Conservation (phyloP, 2,329 filamentous ascomycete species). For the Stagonosporopsis cucurbitacearum region DNA sequence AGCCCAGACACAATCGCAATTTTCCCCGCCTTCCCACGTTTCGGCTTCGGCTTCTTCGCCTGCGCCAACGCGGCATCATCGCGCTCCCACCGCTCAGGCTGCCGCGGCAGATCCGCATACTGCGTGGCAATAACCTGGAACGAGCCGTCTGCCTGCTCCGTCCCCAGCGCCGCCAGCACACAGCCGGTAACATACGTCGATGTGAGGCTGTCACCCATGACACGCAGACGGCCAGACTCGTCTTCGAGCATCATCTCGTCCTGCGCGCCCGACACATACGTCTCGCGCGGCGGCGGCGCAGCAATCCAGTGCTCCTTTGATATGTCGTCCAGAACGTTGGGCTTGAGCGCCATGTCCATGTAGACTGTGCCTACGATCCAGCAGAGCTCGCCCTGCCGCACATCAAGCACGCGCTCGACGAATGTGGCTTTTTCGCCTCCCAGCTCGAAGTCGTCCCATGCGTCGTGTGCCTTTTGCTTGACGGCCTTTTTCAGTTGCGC, state of each 20-base stretch:
- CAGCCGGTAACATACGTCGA: slow-evolving; percentile 86
- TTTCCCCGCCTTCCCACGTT: slow-evolving; percentile 65
- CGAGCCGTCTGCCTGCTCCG: slow-evolving; percentile 88
- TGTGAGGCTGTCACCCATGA: slow-evolving; percentile 74
- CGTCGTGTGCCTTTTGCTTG: slow-evolving; percentile 73
- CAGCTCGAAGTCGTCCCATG: slow-evolving; percentile 80
- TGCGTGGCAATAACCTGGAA: slow-evolving; percentile 92
- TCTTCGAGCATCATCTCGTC: slow-evolving; percentile 89
- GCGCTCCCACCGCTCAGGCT: slow-evolving; percentile 79
- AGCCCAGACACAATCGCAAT: slow-evolving; percentile 90
- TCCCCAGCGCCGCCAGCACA: slow-evolving; percentile 92
- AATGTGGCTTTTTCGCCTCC: slow-evolving; percentile 75
- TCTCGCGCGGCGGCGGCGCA: slow-evolving; percentile 76
- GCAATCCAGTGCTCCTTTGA: slow-evolving; percentile 95
- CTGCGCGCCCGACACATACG: slow-evolving; percentile 72
- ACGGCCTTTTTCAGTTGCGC: slow-evolving; percentile 85
- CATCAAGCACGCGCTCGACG: slow-evolving; percentile 90
- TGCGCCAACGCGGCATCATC: slow-evolving; percentile 54
- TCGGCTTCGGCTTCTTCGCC: slow-evolving; percentile 46
- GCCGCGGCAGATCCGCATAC: slow-evolving; percentile 82
- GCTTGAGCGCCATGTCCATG: slow-evolving; percentile 96
- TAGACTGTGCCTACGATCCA: slow-evolving; percentile 96
- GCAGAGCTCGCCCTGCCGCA: slow-evolving; percentile 92
- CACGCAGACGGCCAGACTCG: slow-evolving; percentile 84
- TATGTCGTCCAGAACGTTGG: slow-evolving; percentile 93